phyloP scores from a whole-genome alignment of 345 rosid genomes.

The Gossypium bickii region DNA sequence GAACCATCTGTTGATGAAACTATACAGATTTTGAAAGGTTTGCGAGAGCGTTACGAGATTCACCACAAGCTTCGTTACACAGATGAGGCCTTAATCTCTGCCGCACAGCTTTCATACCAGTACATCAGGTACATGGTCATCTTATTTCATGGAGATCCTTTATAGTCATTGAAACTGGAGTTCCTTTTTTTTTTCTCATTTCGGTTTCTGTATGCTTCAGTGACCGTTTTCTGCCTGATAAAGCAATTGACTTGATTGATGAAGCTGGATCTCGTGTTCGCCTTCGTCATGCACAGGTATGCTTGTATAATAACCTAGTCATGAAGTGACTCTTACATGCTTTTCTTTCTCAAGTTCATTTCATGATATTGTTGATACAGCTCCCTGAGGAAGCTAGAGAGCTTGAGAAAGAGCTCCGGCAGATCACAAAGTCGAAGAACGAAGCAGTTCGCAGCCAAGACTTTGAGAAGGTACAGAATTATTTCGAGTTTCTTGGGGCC shows the following conservation, averaged over 20 bases:
- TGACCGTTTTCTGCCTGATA: slow-evolving; percentile 97
- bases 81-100: slow-evolving; percentile 80
- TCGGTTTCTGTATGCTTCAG: slow-evolving; percentile 30
- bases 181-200: background rate
- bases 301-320: slow-evolving; percentile 12
- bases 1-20: slow-evolving; percentile 96
- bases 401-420: slow-evolving; percentile 92
- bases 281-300: slow-evolving; percentile 89
- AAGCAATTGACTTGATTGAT: slow-evolving; percentile 97
- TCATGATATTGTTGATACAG: slow-evolving; percentile 32
- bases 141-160: background rate
- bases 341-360: slow-evolving; percentile 14
- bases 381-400: slow-evolving; percentile 98
- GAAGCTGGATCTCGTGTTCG: slow-evolving; percentile 99
- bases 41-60: slow-evolving; percentile 93
- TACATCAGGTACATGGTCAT: slow-evolving; percentile 66
- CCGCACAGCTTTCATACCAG: slow-evolving; percentile 92
- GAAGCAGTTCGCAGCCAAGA: slow-evolving; percentile 95
- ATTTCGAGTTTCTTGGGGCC: background rate
- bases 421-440: slow-evolving; percentile 90
- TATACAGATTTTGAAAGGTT: slow-evolving; percentile 83
- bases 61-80: slow-evolving; percentile 98
- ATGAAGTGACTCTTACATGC: background rate
- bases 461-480: slow-evolving; percentile 71
- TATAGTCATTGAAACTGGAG: background rate